phyloP scores from a whole-genome alignment of 2,329 filamentous ascomycete genomes.

The Emergomyces pasteurianus region DNA sequence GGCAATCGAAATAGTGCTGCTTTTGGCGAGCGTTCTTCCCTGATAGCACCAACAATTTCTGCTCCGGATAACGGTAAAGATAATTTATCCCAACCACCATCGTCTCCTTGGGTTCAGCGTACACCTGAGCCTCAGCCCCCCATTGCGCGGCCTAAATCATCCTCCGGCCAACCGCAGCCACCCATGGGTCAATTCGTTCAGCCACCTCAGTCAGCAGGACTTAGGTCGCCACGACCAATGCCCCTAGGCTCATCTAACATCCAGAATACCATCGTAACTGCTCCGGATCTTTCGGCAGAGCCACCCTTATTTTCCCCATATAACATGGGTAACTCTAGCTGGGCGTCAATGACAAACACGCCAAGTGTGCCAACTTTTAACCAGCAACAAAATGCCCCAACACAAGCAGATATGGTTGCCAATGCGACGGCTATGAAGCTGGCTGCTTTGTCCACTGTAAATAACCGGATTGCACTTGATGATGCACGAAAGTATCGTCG shows the following conservation, averaged over 20 bases:
- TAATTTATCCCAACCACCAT: constrained; percentile 50
- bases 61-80: constrained; percentile 52
- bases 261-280: constrained; percentile 70
- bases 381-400: constrained; percentile 36
- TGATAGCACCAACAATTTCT: constrained; percentile 63
- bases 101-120: constrained; percentile 66
- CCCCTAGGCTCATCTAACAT: constrained; percentile 53
- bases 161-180: constrained; percentile 61
- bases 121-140: constrained; percentile 39
- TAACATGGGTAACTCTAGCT: constrained; percentile 71
- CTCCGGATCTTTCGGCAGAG: constrained; percentile 56
- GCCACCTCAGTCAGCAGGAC: constrained; percentile 59
- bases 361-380: constrained; percentile 86
- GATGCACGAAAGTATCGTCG: constrained; percentile 95
- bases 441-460: constrained; percentile 90
- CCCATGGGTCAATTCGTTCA: constrained; percentile 93
- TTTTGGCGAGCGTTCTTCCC: constrained; percentile 63
- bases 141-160: constrained; percentile 60
- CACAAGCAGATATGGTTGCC: constrained; percentile 92
- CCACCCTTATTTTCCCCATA: constrained; percentile 76
- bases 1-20: constrained; percentile 87
- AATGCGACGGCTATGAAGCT: constrained; percentile 99
- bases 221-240: constrained; percentile 69
- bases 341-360: constrained; percentile 97
- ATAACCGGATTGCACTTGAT: constrained; percentile 93